Base-by-base conservation (phyloP, 495 filamentous ascomycete genomes). In the Aspergillus wentii region DNA sequence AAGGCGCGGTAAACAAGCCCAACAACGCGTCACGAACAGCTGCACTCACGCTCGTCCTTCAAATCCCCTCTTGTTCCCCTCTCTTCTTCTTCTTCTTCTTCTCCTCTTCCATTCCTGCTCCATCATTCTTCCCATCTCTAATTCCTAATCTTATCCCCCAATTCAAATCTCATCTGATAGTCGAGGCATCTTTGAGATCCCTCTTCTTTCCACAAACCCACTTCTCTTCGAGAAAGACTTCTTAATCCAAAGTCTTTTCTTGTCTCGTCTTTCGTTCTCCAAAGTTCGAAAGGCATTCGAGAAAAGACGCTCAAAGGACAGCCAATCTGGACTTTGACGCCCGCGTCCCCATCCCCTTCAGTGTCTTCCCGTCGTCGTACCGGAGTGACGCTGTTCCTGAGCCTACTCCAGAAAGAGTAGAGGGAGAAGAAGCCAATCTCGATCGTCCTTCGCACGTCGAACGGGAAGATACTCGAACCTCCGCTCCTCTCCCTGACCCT, bases 301-400 rank as follows among this genome's bases (percentile, higher is more conserved):
- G 88, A 87, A 88, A 76, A 80, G 78, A 79, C 82, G 79, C 78
- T 78, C 72, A 62, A 67, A 80, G 82, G 76, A 79, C 82, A 79
- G 91, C 72, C 88, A 97, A 91, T 74, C 91, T 97, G 90, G 91
- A 95, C 84, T 96, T 94, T 88, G 90, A 96, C 85, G 89, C 90
- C 75, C 85, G 88, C 68, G 87, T 97, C 68, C 91, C 91, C 72
- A 94, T 97, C 70, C 91, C 91, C 68, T 91, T 95, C 82, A 95
- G 89, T 82, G 83, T 96, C 83, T 95, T 97, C 83, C 91, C 91
- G 75, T 94, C 88, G 64, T 86, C 91, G 67, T 97, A 95, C 79
- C 81, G 85, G 82, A 83, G 74, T 77, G 86, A 92, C 80, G 78
- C 79, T 78, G 84, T 80, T 76, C 80, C 76, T 69, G 79, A 83